Conservation (phyloP, 2,329 filamentous ascomycete species). For the Madurella mycetomatis region DNA sequence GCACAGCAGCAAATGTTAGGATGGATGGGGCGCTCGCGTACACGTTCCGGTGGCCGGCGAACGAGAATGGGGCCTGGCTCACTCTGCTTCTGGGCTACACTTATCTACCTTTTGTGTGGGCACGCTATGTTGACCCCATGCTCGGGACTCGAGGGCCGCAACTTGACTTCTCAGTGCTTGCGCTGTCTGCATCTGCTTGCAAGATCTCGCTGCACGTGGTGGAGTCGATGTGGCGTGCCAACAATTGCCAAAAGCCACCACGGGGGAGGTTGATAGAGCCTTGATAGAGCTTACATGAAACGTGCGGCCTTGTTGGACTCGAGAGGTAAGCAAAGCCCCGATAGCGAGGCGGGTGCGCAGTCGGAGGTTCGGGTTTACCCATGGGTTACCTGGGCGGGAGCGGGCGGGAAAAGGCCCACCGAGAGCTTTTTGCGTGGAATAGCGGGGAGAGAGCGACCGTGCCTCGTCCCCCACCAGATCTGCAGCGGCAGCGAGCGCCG, state of each 20-base stretch:
- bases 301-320: not conserved
- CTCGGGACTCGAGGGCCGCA: not conserved
- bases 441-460: too few relatives aligned
- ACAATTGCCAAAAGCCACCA: not conserved
- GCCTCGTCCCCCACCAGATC: not conserved
- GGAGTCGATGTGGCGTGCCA: not conserved
- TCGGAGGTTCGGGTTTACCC: conserved; percentile 7
- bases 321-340: not conserved
- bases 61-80: not conserved
- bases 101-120: not conserved
- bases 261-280: not conserved
- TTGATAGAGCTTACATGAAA: not conserved
- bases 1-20: not conserved
- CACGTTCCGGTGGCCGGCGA: too few relatives aligned
- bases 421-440: not conserved
- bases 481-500: too few relatives aligned
- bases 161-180: not conserved
- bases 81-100: not conserved
- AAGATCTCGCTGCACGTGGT: not conserved
- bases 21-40: not conserved
- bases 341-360: conserved; percentile 2
- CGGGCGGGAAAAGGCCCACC: not conserved
- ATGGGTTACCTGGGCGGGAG: not conserved
- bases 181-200: not conserved
- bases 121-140: conserved; percentile 6